A percentile compares a stretch with the other conserved stretches of the same genome.
Conservation (phyloP, 2,329 filamentous ascomycete species). For the Alternaria arborescens region DNA sequence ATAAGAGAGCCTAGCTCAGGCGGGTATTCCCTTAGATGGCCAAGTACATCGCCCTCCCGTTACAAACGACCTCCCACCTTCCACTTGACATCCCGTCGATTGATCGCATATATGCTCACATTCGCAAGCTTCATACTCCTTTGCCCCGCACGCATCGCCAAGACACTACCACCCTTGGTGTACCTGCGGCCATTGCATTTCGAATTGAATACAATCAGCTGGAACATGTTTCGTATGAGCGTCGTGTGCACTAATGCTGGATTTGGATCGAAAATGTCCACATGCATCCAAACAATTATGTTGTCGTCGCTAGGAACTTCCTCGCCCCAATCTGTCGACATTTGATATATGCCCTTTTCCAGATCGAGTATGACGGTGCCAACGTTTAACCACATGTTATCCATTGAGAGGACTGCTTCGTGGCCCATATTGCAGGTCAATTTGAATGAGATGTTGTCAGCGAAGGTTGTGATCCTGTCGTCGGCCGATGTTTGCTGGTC, state of each 20-base stretch:
- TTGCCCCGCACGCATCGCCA: not conserved
- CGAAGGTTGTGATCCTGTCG: not conserved
- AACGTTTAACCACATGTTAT: not conserved
- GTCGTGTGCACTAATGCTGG: not conserved
- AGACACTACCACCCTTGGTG: not conserved
- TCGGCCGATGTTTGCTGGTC: not conserved
- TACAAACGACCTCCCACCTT: not conserved
- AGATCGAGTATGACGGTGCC: not conserved
- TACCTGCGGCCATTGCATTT: not conserved
- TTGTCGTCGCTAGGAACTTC: not conserved
- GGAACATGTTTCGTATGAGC: slow-evolving; percentile 8
- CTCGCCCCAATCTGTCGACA: not conserved
- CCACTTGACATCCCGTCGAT: not conserved
- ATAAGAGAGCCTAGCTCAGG: slow-evolving; percentile 1
- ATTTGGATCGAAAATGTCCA: not conserved
- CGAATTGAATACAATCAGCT: not conserved
- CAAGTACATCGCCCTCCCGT: not conserved
- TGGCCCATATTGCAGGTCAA: not conserved
- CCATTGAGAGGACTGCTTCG: not conserved
- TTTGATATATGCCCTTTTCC: not conserved
- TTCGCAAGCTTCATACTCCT: not conserved
- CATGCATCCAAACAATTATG: not conserved
- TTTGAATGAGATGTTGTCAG: not conserved
- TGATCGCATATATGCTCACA: not conserved
- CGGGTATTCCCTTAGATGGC: not conserved